phyloP scores from a whole-genome alignment of 768 basidiomycete genomes.

The Dentipellis sp. region DNA sequence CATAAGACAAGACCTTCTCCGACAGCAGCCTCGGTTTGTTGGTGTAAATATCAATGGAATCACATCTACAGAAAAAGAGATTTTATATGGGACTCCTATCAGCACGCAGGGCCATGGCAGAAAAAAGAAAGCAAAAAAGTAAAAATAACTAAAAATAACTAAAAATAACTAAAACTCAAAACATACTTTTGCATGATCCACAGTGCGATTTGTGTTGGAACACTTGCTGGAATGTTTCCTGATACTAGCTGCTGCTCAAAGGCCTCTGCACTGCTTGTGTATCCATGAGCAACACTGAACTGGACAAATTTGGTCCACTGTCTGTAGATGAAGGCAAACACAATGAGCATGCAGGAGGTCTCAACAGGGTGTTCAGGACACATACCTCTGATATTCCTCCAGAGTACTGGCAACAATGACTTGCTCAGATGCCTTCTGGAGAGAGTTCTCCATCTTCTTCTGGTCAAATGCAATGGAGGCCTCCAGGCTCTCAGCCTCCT shows the following conservation, averaged over 20 bases:
- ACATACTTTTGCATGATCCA: neutral
- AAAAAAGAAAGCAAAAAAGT: neutral
- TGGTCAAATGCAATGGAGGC: neutral
- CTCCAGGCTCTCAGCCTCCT: neutral
- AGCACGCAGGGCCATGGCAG: neutral
- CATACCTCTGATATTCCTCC: neutral
- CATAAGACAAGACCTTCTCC: neutral
- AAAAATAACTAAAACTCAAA: too few relatives aligned
- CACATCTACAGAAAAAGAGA: constrained; percentile 6
- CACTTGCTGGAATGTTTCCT: neutral
- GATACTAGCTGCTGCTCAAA: neutral
- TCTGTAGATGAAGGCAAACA: neutral
- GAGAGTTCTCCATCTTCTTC: neutral
- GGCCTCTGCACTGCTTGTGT: neutral
- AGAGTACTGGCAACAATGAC: neutral
- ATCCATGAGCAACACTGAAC: neutral
- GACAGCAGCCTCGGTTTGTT: constrained; percentile 1
- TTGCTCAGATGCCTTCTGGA: neutral
- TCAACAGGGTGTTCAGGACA: neutral
- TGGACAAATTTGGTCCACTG: neutral
- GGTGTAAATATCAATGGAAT: constrained; percentile 10
- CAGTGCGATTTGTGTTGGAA: neutral
- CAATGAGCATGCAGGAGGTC: neutral
- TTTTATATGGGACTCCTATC: neutral
- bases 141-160: too few relatives aligned